Evolutionary conservation across 306 rosid species (phyloP).

Genomic region (Rubus idaeus): DNA sequence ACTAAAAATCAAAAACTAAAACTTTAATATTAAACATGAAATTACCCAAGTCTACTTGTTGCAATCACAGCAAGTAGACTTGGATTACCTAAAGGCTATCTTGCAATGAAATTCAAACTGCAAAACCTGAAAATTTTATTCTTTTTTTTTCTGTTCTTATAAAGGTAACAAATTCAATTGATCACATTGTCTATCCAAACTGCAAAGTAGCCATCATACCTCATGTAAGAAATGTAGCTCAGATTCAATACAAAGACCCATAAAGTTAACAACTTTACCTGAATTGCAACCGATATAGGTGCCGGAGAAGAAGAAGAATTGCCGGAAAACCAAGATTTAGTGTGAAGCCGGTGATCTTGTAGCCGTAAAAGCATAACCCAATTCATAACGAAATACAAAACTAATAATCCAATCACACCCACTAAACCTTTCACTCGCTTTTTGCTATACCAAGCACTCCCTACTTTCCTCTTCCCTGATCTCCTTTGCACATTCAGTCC

Average conservation of each 20-base stretch:
- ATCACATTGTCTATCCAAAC: not conserved
- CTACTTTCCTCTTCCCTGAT: slow-evolving; percentile 33
- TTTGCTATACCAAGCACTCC: slow-evolving; percentile 51
- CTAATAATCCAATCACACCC: slow-evolving; percentile 48
- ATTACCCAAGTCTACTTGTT: too few relatives aligned
- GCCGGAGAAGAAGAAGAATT: slow-evolving; percentile 34
- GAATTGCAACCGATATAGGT: not conserved
- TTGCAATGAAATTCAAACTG: too few relatives aligned
- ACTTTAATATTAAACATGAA: too few relatives aligned
- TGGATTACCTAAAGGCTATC: too few relatives aligned
- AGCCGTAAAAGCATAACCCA: slow-evolving; percentile 69
- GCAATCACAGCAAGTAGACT: too few relatives aligned
- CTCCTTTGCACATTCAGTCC: slow-evolving; percentile 26
- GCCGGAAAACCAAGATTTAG: slow-evolving; percentile 21
- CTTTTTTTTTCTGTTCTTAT: too few relatives aligned
- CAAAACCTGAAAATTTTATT: too few relatives aligned
- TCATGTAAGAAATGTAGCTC: slow-evolving; percentile 1
- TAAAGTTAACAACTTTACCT: not conserved
- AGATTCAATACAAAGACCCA: not conserved
- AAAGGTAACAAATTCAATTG: too few relatives aligned
- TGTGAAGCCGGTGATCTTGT: slow-evolving; percentile 39
- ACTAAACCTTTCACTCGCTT: slow-evolving; percentile 57
- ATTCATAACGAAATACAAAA: slow-evolving; percentile 55
- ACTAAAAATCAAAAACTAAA: too few relatives aligned
- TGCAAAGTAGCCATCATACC: not conserved